Conservation (phyloP, 352 stramenopile genomes). For the Globisporangium takayamanum region DNA sequence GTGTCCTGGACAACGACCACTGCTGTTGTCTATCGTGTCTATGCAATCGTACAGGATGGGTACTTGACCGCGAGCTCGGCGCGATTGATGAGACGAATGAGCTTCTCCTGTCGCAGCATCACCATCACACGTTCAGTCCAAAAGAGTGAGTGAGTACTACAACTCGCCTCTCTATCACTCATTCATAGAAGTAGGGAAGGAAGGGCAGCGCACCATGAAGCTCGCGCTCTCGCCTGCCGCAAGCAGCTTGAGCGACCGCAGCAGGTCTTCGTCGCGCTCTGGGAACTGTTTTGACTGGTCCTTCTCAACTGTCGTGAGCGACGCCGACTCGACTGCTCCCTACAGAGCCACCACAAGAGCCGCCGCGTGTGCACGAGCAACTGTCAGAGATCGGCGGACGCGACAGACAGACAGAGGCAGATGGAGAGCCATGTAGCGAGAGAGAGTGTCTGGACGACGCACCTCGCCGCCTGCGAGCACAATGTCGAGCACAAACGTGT, state of each 20-base stretch:
- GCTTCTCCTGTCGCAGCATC: slow-evolving; percentile 51
- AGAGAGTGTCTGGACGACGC: neutral
- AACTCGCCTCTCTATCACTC: neutral
- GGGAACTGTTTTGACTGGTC: slow-evolving; percentile 82
- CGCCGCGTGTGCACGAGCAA: neutral
- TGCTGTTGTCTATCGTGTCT: neutral
- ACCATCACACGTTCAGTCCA: neutral
- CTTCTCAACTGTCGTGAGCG: slow-evolving; percentile 81
- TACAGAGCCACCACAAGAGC: slow-evolving; percentile 1
- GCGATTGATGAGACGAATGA: slow-evolving; percentile 77
- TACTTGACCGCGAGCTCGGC: slow-evolving; percentile 80
- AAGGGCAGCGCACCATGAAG: slow-evolving; percentile 45
- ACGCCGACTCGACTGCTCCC: slow-evolving; percentile 67
- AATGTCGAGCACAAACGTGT: slow-evolving; percentile 87
- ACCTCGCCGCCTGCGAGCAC: slow-evolving; percentile 63
- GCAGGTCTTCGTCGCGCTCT: slow-evolving; percentile 74
- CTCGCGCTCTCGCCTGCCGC: slow-evolving; percentile 62
- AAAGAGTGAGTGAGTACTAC: neutral
- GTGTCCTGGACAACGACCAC: slow-evolving; percentile 1
- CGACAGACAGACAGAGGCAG: too few species aligned
- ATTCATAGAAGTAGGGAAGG: neutral
- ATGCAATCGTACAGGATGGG: slow-evolving; percentile 27
- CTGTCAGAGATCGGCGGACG: too few species aligned
- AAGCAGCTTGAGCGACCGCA: slow-evolving; percentile 60
- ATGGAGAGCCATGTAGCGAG: neutral